Conservation (phyloP, 1,284 basidiomycete species). For the Pterulicium gracile region DNA sequence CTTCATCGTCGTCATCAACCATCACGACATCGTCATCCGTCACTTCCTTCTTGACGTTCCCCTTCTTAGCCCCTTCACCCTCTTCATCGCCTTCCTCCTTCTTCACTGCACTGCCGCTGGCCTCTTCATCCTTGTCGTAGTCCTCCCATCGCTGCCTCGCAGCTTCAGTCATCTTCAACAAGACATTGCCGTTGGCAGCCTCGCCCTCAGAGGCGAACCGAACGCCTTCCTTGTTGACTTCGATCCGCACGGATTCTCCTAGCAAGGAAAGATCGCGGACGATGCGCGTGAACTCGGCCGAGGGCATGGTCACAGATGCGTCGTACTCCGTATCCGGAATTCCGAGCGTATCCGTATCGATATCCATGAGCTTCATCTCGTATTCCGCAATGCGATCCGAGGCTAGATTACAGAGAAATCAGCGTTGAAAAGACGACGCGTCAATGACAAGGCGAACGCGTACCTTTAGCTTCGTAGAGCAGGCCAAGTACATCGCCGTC, state of each 20-base stretch:
- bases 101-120: constrained; percentile 28
- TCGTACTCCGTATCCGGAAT: constrained; percentile 99
- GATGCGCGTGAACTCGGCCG: constrained; percentile 85
- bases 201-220: constrained; percentile 94
- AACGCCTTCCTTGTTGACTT: constrained; percentile 94
- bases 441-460: constrained; percentile 19
- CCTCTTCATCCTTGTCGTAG: constrained; percentile 24
- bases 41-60: constrained; percentile 32
- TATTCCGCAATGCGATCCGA: constrained; percentile 95
- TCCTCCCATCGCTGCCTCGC: constrained; percentile 36
- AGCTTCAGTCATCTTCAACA: constrained; percentile 61
- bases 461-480: constrained; percentile 87
- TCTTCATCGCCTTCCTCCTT: constrained; percentile 30
- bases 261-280: constrained; percentile 89
- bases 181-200: constrained; percentile 83
- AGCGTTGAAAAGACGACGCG: no score
- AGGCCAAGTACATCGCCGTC: constrained; percentile 87
- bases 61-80: constrained; percentile 28
- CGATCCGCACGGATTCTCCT: constrained; percentile 93
- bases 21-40: constrained; percentile 5
- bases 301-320: constrained; percentile 83
- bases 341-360: constrained; percentile 90
- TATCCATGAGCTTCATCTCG: constrained; percentile 99
- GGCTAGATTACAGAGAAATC: no score
- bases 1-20: constrained; percentile 32